Conservation (phyloP, 495 filamentous ascomycete genomes). For the Hypoxylon lienhwacheense region DNA sequence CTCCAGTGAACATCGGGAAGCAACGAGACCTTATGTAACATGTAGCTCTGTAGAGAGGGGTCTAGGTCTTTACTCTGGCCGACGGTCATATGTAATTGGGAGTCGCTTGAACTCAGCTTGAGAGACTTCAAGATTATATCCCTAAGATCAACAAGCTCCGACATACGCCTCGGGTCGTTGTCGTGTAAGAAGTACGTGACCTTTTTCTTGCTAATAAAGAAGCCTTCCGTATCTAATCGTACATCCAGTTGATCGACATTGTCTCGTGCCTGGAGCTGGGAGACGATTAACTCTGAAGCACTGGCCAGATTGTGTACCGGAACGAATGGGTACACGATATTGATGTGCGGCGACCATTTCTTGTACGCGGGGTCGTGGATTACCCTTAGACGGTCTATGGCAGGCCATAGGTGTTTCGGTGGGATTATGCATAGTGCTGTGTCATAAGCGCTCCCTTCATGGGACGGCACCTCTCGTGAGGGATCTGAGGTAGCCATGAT, state of each 20-base stretch:
- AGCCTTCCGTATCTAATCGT: slow-evolving; percentile 39
- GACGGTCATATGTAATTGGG: slow-evolving; percentile 55
- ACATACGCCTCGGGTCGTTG: not conserved
- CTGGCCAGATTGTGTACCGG: slow-evolving; percentile 39
- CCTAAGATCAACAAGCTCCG: slow-evolving; percentile 23
- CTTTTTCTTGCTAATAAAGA: slow-evolving; percentile 46
- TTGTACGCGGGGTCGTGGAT: slow-evolving; percentile 58
- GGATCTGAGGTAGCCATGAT: slow-evolving; percentile 29
- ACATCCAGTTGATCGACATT: slow-evolving; percentile 25
- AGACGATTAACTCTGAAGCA: slow-evolving; percentile 20
- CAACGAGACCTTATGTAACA: slow-evolving; percentile 48
- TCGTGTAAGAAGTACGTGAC: slow-evolving; percentile 47
- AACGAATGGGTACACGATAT: slow-evolving; percentile 63
- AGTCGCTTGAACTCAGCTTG: slow-evolving; percentile 10
- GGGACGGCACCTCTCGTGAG: not conserved
- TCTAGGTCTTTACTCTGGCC: slow-evolving; percentile 51
- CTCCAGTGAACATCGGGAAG: slow-evolving; percentile 48
- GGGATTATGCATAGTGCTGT: slow-evolving; percentile 58
- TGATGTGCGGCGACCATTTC: slow-evolving; percentile 64
- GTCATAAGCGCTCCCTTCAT: slow-evolving; percentile 39
- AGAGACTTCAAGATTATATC: slow-evolving; percentile 29
- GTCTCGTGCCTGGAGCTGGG: not conserved
- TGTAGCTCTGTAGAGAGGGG: slow-evolving; percentile 42
- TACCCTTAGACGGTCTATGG: slow-evolving; percentile 52
- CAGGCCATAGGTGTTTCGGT: slow-evolving; percentile 43